Conservation (phyloP, 495 filamentous ascomycete genomes). For the Terfezia claveryi region DNA sequence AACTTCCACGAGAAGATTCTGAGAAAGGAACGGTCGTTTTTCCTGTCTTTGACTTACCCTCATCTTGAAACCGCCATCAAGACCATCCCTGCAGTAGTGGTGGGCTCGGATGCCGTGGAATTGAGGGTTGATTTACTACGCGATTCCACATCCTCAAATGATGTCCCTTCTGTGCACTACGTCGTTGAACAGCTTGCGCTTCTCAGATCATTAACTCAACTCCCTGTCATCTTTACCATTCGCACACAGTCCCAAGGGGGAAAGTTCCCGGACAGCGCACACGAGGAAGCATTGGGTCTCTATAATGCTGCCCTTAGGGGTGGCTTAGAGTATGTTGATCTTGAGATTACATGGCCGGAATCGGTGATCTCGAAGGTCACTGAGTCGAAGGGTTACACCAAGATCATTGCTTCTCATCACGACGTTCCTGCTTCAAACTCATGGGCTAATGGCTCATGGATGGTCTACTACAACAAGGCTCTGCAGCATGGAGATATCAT, state of each 20-base stretch:
- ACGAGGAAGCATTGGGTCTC: constrained; percentile 43
- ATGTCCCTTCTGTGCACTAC: constrained; percentile 46
- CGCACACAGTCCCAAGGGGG: constrained; percentile 73
- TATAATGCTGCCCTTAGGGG: constrained; percentile 60
- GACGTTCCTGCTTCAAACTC: constrained; percentile 58
- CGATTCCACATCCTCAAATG: constrained; percentile 38
- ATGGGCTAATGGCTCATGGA: constrained; percentile 79
- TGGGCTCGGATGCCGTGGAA: constrained; percentile 86
- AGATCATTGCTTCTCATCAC: constrained; percentile 88
- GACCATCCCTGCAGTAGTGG: constrained; percentile 44
- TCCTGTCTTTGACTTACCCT: constrained; percentile 73
- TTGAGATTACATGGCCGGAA: constrained; percentile 75
- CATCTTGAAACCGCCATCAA: constrained; percentile 37
- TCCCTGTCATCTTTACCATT: constrained; percentile 85
- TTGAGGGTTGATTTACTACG: constrained; percentile 77
- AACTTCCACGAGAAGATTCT: constrained; percentile 41
- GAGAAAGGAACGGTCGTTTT: constrained; percentile 64
- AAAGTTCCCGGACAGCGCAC: constrained; percentile 58
- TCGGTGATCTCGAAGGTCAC: constrained; percentile 43
- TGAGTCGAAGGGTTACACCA: constrained; percentile 44
- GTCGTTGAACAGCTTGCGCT: constrained; percentile 63
- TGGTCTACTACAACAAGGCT: constrained; percentile 65
- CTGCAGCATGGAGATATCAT: constrained; percentile 74
- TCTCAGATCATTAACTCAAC: constrained; percentile 46
- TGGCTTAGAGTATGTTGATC: constrained; percentile 76